These are phyloP conservation scores for Cladorrhinum samala DNA, from an alignment of 495 filamentous ascomycete genomes.

Conservation along the genomic window DNA sequence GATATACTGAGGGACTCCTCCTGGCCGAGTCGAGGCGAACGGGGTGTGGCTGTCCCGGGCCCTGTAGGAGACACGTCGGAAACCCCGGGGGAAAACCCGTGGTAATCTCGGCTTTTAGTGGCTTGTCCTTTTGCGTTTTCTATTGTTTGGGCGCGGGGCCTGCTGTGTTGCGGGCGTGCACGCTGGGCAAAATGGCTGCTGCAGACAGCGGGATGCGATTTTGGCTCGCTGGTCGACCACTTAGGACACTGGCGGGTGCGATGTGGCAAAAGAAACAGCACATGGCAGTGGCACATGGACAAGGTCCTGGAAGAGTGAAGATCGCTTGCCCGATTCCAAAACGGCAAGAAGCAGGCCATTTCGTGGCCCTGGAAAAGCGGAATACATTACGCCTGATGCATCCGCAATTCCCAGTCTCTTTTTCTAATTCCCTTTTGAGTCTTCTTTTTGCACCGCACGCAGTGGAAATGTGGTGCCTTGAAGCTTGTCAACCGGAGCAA, in stretches of 20 bases:
- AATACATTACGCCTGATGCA: constrained; percentile 19
- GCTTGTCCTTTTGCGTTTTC: neutral
- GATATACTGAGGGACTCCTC: neutral
- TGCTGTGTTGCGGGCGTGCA: neutral
- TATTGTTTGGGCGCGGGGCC: neutral
- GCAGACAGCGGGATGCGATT: neutral
- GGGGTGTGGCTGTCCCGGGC: neutral
- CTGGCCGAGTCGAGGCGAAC: neutral
- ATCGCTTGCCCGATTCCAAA: neutral
- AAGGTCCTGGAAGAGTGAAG: neutral
- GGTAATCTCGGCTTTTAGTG: neutral
- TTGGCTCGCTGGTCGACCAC: neutral
- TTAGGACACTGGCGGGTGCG: neutral
- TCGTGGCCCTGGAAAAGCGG: constrained; percentile 17
- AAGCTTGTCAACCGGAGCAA: constrained; percentile 31
- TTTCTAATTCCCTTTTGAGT: constrained; percentile 8
- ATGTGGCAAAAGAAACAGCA: neutral
- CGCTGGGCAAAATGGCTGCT: too few species aligned
- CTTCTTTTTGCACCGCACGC: neutral
- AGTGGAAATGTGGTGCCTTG: constrained; percentile 23
- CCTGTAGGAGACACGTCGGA: neutral
- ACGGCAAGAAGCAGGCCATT: too few species aligned
- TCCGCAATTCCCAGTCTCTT: constrained; percentile 19
- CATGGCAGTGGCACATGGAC: neutral
- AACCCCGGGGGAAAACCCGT: neutral